phyloP scores from a whole-genome alignment of 371 early-diverging fungal genomes.

The Mucor racemosus region DNA sequence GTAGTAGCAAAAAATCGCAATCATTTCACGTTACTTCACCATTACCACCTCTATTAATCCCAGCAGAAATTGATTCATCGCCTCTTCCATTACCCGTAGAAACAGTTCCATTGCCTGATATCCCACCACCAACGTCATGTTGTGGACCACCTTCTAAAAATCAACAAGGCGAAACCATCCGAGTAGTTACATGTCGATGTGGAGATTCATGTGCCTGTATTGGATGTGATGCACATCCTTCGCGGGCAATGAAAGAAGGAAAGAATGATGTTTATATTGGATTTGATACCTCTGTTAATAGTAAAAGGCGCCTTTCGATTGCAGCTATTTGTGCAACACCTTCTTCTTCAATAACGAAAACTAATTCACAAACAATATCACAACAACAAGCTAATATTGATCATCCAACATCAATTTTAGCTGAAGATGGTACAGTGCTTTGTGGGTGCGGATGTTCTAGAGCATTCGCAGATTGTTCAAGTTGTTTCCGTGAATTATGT shows the following conservation, averaged over 20 bases:
- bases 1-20: background rate
- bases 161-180: slow-evolving; percentile 35
- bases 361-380: background rate
- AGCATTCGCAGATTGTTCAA: slow-evolving; percentile 35
- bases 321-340: slow-evolving; percentile 4
- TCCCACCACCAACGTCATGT: slow-evolving; percentile 29
- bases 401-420: slow-evolving; percentile 33
- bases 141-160: slow-evolving; percentile 35
- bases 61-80: background rate
- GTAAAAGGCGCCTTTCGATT: slow-evolving; percentile 13
- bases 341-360: slow-evolving; percentile 8
- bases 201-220: slow-evolving; percentile 53
- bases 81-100: background rate
- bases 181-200: slow-evolving; percentile 53
- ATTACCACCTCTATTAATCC: background rate
- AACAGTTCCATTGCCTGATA: slow-evolving; percentile 19
- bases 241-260: slow-evolving; percentile 45
- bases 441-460: slow-evolving; percentile 49
- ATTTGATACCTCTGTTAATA: slow-evolving; percentile 13
- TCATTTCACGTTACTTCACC: background rate
- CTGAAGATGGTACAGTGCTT: slow-evolving; percentile 30
- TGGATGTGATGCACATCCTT: slow-evolving; percentile 57
- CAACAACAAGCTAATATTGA: slow-evolving; percentile 1
- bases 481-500: slow-evolving; percentile 22
- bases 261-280: slow-evolving; percentile 46